phyloP scores from a whole-genome alignment of 768 basidiomycete species.

The Agrocybe praecox region DNA sequence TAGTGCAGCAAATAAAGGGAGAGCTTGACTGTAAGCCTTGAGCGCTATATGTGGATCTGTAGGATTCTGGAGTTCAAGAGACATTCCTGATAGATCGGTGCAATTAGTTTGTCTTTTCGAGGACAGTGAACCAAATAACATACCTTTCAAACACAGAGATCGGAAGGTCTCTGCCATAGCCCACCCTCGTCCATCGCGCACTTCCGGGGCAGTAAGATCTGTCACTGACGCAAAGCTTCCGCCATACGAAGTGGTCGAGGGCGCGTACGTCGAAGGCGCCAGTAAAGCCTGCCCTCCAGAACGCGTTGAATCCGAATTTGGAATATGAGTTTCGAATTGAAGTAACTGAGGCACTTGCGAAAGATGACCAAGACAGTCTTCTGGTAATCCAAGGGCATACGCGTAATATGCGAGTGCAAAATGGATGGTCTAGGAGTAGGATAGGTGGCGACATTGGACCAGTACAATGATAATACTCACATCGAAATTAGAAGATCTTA shows the following conservation, averaged over 20 bases:
- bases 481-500: conserved; percentile 55
- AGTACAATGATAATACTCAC: conserved; percentile 41
- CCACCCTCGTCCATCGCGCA: conserved; percentile 74
- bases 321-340: conserved; percentile 57
- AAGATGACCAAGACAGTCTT: conserved; percentile 64
- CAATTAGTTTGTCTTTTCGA: conserved; percentile 4
- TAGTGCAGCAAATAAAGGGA: conserved; percentile 55
- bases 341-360: conserved; percentile 54
- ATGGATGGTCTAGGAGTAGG: conserved; percentile 54
- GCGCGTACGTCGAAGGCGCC: conserved; percentile 28
- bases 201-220: conserved; percentile 47
- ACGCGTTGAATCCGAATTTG: conserved; percentile 40
- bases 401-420: conserved; percentile 79
- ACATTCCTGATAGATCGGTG: conserved; percentile 69
- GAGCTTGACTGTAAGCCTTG: conserved; percentile 53
- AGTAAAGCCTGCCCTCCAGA: conserved; percentile 31
- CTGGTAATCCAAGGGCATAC: conserved; percentile 71
- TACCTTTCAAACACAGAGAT: conserved; percentile 80
- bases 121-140: conserved; percentile 13
- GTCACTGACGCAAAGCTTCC: conserved; percentile 50
- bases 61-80: conserved; percentile 61
- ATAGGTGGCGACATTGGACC: not conserved
- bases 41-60: conserved; percentile 52
- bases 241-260: conserved; percentile 50
- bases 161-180: conserved; percentile 73